phyloP scores from a whole-genome alignment of 1,284 basidiomycete genomes.

The Phellopilus nigrolimitatus region DNA sequence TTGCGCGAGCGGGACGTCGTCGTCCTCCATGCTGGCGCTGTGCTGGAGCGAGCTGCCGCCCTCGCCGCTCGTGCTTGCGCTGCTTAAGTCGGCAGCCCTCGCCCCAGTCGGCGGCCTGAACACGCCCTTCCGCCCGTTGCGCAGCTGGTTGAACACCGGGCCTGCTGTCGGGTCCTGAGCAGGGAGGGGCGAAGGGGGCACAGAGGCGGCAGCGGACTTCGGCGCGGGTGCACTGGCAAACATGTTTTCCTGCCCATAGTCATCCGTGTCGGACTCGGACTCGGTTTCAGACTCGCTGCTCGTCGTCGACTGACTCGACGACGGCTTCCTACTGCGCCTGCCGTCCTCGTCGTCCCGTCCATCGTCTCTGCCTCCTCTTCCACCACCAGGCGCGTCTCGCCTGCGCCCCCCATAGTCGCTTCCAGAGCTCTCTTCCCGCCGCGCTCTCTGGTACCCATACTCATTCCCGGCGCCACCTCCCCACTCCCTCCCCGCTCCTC shows the following conservation, averaged over 20 bases:
- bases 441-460: slow-evolving; percentile 1
- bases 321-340: neutral
- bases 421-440: slow-evolving; percentile 11
- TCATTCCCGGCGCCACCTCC: neutral
- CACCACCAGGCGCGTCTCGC: neutral
- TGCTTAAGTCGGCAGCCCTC: neutral
- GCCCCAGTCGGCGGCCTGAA: slow-evolving; percentile 7
- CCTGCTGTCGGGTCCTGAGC: slow-evolving; percentile 28
- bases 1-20: slow-evolving; percentile 74
- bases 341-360: slow-evolving; percentile 6
- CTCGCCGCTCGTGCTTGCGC: neutral
- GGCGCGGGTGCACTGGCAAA: slow-evolving; percentile 21
- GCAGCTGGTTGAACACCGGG: slow-evolving; percentile 22
- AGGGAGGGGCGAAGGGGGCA: slow-evolving; percentile 21
- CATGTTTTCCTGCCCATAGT: slow-evolving; percentile 10
- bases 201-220: slow-evolving; percentile 12
- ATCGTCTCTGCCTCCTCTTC: slow-evolving; percentile 8
- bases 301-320: slow-evolving; percentile 17
- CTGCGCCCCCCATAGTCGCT: slow-evolving; percentile 11
- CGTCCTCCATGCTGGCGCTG: slow-evolving; percentile 39
- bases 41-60: neutral
- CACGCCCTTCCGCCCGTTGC: slow-evolving; percentile 19
- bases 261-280: slow-evolving; percentile 15
- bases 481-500: slow-evolving; percentile 8
- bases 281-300: slow-evolving; percentile 15